Percentiles rank a stretch among this genome's conserved stretches.
phyloP scores from a whole-genome alignment of 2,329 filamentous ascomycete species.

The Botryosphaeria dothidea region DNA sequence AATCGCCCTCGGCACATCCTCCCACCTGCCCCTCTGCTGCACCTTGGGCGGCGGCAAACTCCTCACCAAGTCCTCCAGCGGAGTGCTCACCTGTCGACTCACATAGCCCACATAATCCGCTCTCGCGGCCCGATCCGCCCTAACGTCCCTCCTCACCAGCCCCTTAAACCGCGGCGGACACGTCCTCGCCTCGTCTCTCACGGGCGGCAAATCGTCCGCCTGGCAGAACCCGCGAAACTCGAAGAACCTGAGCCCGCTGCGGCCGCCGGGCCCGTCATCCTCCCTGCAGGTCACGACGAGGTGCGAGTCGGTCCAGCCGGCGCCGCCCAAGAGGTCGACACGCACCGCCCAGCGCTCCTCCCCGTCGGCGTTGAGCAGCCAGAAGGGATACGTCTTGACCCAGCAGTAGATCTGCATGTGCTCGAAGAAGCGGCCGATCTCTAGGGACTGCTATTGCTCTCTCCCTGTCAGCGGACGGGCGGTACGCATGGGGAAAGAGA shows the following conservation, averaged over 20 bases:
- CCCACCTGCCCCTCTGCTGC: background rate
- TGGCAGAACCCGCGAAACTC: background rate
- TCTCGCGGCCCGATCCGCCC: background rate
- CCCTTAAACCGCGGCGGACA: background rate
- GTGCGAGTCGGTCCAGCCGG: background rate
- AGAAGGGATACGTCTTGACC: background rate
- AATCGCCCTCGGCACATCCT: background rate
- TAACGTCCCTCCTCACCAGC: background rate
- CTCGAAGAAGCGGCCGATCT: background rate
- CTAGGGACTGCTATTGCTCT: background rate
- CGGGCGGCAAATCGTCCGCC: background rate
- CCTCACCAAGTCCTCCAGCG: background rate
- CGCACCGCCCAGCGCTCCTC: background rate
- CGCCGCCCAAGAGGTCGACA: background rate
- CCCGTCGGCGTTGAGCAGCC: too few species aligned
- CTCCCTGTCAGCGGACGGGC: background rate
- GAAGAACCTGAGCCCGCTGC: background rate
- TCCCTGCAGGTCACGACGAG: background rate
- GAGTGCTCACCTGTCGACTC: background rate
- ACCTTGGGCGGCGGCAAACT: background rate
- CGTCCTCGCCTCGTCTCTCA: background rate
- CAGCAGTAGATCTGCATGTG: background rate
- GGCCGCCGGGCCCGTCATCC: background rate
- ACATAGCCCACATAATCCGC: background rate
- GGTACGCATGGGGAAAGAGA: background rate